Base-by-base conservation (phyloP, 768 basidiomycete species). In the Leccinum boreale region DNA sequence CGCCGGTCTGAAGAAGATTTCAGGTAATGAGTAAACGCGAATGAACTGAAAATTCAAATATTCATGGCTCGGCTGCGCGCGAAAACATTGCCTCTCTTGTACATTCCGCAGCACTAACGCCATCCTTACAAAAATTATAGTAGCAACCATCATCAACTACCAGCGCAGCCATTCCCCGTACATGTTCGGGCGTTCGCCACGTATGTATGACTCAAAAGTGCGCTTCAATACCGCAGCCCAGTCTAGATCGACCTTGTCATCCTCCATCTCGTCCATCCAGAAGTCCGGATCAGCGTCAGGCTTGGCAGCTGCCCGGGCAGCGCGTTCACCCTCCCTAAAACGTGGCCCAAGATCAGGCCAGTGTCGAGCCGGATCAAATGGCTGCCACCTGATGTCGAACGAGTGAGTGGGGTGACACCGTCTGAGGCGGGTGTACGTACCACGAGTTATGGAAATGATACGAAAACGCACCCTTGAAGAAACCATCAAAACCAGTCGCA, bases 361-460 rank as follows among this genome's bases (percentile, higher is more conserved):
- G 74, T 96, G 92, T 33, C 94, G 85, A 5, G 83, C 70, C 0
- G 89, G 81, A 71, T 97, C 94, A 66, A 96, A 96, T 0, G 92
- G 90, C 65, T 90, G 86, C 94, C 94, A 96, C 94, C 94, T 96
- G 64, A 15, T 33, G 12, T 24, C 17, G 49, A 36, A 44, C 10
- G 51, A 29, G 49, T 62, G 15, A 65, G 39, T 26, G 5, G 35
- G 1, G 11, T n/a, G 19, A 47, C 11, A 29, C 52, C 17, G 4
- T 49, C 46, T 7, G 15, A 28, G 2, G 33, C 14, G 10, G 19
- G 26, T 17, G 33, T 24, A 68, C 77, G 53, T 53, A 90, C 92
- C 92, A 92, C 74, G 88, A 91, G 68, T 94, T 94, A 73, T 95
- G 94, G 77, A 92, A 97, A 69, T 95, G 93, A 73, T 96, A 96